A percentile compares a stretch with the other conserved stretches of the same genome.
phyloP scores from a whole-genome alignment of 768 basidiomycete genomes.

The Suillus alpinus region DNA sequence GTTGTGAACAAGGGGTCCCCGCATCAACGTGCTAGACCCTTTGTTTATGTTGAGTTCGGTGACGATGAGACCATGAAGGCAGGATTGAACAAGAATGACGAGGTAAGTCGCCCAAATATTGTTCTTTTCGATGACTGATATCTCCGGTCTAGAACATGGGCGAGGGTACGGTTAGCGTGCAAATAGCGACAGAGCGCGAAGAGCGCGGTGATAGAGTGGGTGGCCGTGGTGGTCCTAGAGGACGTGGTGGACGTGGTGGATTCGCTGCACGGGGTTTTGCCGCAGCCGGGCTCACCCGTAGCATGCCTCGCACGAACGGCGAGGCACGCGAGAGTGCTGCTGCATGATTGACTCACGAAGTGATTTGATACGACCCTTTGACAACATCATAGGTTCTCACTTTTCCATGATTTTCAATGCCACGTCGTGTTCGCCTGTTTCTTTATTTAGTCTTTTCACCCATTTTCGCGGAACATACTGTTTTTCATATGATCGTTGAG shows the following conservation, averaged over 20 bases:
- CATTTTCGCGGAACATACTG: not conserved
- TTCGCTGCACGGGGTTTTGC: constrained; percentile 67
- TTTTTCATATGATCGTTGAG: constrained; percentile 5
- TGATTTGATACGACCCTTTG: constrained; percentile 17
- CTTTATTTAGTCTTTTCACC: constrained; percentile 1
- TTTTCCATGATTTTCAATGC: constrained; percentile 5
- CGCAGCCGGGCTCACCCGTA: constrained; percentile 61
- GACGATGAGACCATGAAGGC: constrained; percentile 84
- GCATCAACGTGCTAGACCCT: constrained; percentile 43
- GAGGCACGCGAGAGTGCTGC: constrained; percentile 24
- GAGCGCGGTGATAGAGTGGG: constrained; percentile 33
- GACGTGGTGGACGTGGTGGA: constrained; percentile 48
- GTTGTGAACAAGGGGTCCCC: constrained; percentile 29
- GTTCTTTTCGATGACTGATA: constrained; percentile 10
- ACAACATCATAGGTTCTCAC: constrained; percentile 13
- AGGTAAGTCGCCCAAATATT: constrained; percentile 42
- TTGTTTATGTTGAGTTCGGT: constrained; percentile 88
- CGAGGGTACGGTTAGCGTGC: constrained; percentile 63
- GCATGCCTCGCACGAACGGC: constrained; percentile 28
- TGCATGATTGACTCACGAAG: constrained; percentile 18
- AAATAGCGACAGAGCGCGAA: constrained; percentile 63
- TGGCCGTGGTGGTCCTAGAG: constrained; percentile 51
- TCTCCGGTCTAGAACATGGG: constrained; percentile 57
- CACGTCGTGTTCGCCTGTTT: not conserved
- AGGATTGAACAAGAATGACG: constrained; percentile 71